Evolutionary conservation across 1,139 yeast species (phyloP), one percentile per base, ranked within the genome.

Genomic region (Lodderomyces beijingensis): DNA sequence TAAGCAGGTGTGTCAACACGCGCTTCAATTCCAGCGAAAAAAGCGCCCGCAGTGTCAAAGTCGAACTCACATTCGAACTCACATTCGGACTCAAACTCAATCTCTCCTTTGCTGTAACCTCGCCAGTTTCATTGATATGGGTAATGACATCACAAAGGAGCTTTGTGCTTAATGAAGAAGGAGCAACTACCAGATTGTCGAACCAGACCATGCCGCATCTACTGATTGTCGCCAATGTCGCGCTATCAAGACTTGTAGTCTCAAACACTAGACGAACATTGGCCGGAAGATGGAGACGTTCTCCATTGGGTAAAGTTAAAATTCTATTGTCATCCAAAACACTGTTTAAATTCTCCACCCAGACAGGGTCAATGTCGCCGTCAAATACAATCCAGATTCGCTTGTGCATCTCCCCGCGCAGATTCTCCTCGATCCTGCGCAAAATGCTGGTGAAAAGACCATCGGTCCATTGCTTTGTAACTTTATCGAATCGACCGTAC

Each of bases 391-490:
- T 72, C 95, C 96, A 88, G 13, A 78, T 70, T 2, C 70, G 58
- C 39, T 73, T 77, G 3, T 58, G 47, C 15, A 57, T 53, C 44
- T 80, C 87, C 2, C 86, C 87, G 28, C 83, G 59, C 8, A 74
- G 47, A 43, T 79, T 80, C 5, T 73, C 75, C 7, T 62, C 63
- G 1, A 81, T 70, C 33, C 63, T 70, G 44, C 98, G 64, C 28
- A 91, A 50, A 4, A 83, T 69, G 10, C 74, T 55, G 0, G 96
- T 85, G 33, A 91, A 72, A 9, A 89, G 51, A 8, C 98, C 98
- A 59, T 91, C 98, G 1, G 73, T 74, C 97, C 97, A 91, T 39
- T 89, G 97, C 21, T 95, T 64, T 0, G 97, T 89, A 0, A 86
- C 70, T 1, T 71, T 53, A 47, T 89, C 95, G 22, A 88, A 56